Evolutionary conservation across 768 basidiomycete genomes (phyloP), one percentile per base, ranked within the genome.

Genomic region (Lactarius pseudohatsudake): DNA sequence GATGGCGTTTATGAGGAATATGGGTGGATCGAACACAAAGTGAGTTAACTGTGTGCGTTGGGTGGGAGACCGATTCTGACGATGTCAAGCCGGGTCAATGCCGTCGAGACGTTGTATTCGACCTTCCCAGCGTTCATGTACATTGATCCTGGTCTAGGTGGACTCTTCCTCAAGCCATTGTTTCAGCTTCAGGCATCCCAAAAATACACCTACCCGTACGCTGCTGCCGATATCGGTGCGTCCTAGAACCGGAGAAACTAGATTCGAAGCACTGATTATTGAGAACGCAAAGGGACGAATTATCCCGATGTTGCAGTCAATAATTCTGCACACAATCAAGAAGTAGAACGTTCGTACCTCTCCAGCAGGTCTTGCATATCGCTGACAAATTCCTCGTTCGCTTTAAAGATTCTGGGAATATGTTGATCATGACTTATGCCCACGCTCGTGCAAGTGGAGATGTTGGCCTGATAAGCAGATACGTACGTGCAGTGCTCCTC

Each of bases 91-190:
- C 60, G 66, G 28, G 78, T 77, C 7, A 84, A 81, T 68, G 79
- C 86, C 1, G 84, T 86, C 6, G 86, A 88, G 64, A 84, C 85
- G 30, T 76, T 84, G 32, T 83, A 77, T 67, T 75, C 82, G n/a
- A 70, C 84, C 5, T 86, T 82, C 73, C 85, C 79, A 15, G 73
- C 81, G 2, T 75, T 85, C 59, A 72, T 87, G 60, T 87, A 86
- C 70, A 76, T 80, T 56, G 85, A 86, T 70, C 82, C 85, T 2
- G 66, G 61, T 0, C 78, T 86, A 30, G 85, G 86, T 1, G 57
- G 43, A 20, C 60, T 50, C 28, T 55, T 72, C 13, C 65, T 75
- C 13, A 58, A 66, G 36, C 74, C 74, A 20, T 47, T 74, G n/a
- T 61, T 75, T 45, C 68, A 57, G 15, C 65, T 71, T 59, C 65